Evolutionary conservation across 257 asterid species (phyloP), one percentile per base, ranked within the genome.

Genomic region (Penstemon davidsonii): DNA sequence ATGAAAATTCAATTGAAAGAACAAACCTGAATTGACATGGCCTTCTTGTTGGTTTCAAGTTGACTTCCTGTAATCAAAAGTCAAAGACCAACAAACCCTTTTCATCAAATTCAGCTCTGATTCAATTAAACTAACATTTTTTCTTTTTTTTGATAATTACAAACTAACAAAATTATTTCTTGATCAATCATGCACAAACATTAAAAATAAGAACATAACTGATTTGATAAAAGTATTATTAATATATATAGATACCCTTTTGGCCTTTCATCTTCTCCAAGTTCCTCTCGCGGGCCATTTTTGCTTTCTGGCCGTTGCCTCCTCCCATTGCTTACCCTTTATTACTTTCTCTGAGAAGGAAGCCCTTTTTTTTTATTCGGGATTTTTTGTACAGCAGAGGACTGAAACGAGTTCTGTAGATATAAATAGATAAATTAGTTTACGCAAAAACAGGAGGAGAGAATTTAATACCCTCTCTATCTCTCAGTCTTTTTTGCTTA

Each of bases 281-380:
- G 54, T 88, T 86, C 87, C 74, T 88, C 71, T 90, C 97, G 43
- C 97, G 96, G 76, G 96, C 92, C 95, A 85, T 90, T 81, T 85
- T 90, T 40, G 97, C 64, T 19, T 90, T 90, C 36, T 90, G 96
- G 4, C 73, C 97, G 60, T 90, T 90, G 69, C 97, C 97, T 55
- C 96, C 97, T 9, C 96, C 97, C 97, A 90, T 87, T 37, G 33
- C 1, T 25, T 25, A 25, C 33, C 33, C 33, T 25, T 25, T 25
- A 25, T 25, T 0, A 25, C 33, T 25, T 25, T 25, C 33, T 25
- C 33, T 25, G 33, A 25, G 33, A 25, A 1, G 33, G 33, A 25
- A 25, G 33, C 33, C 33, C 33, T 25, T 25, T 25, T 25, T 25
- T 25, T 2, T 25, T 25, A 25, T 25, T 25, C 33, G 33, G 33